These are phyloP conservation scores for Silene vulgaris DNA, from an alignment of 179 eudicot species.

Conservation along the genomic window DNA sequence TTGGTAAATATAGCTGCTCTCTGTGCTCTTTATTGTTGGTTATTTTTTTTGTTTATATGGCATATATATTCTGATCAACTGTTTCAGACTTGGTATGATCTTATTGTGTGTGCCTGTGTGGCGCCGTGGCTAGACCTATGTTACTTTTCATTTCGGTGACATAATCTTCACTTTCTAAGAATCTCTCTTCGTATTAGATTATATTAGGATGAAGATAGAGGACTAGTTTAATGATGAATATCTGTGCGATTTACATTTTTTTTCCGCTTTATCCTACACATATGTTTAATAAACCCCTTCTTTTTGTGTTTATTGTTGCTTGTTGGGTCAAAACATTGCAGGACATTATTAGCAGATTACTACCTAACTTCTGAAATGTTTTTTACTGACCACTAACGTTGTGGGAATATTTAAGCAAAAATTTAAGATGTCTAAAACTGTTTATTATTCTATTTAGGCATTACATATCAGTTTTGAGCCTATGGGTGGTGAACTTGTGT, in stretches of 20 bases:
- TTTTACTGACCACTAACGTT: too few species aligned
- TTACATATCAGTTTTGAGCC: neutral
- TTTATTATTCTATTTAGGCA: neutral
- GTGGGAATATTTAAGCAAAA: neutral
- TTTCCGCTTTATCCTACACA: too few species aligned
- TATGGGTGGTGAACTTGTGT: neutral
- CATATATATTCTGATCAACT: neutral
- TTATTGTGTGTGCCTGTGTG: neutral
- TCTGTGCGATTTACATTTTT: neutral
- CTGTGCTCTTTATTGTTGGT: neutral
- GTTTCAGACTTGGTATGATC: neutral
- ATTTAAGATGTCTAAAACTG: neutral
- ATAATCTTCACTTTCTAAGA: neutral
- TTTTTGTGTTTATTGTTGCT: neutral
- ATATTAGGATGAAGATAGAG: neutral
- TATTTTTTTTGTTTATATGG: too few species aligned
- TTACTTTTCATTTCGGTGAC: neutral
- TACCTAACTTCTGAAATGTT: neutral
- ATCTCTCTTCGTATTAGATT: neutral
- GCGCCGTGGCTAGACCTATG: neutral
- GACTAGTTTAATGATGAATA: neutral
- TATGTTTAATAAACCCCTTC: too few species aligned
- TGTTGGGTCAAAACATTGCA: neutral
- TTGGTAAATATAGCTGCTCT: constrained; percentile 43
- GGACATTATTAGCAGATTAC: neutral